Conservation (phyloP, 768 basidiomycete genomes). For the Tulasnella calospora region DNA sequence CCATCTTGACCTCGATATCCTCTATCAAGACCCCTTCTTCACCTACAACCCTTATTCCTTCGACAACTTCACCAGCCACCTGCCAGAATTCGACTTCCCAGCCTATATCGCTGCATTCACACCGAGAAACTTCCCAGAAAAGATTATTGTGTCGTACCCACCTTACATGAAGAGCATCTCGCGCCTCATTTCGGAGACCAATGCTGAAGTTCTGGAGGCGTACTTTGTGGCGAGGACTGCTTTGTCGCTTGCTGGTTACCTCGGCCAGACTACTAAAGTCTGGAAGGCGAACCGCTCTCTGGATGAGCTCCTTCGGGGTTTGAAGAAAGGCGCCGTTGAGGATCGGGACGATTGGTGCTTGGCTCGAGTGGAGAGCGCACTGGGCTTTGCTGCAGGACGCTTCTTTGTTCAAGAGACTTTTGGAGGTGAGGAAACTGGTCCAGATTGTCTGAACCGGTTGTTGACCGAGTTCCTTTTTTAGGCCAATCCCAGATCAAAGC, state of each 20-base stretch:
- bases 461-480: background rate
- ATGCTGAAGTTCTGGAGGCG: constrained; percentile 69
- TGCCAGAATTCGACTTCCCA: constrained; percentile 75
- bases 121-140: constrained; percentile 66
- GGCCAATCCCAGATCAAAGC: constrained; percentile 68
- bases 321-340: constrained; percentile 79
- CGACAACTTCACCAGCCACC: constrained; percentile 57
- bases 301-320: constrained; percentile 67
- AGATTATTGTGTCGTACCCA: constrained; percentile 78
- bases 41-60: constrained; percentile 83
- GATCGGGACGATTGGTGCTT: constrained; percentile 84
- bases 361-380: constrained; percentile 57
- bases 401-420: constrained; percentile 84
- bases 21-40: constrained; percentile 72
- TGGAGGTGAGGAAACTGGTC: constrained; percentile 40
- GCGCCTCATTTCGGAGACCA: constrained; percentile 60
- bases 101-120: constrained; percentile 85
- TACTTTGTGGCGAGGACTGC: constrained; percentile 82
- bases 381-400: constrained; percentile 87
- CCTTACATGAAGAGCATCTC: constrained; percentile 65
- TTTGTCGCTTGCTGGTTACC: constrained; percentile 57
- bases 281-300: constrained; percentile 71
- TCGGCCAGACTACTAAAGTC: constrained; percentile 70
- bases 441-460: background rate
- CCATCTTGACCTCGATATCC: constrained; percentile 69